Base-by-base conservation (phyloP, 1,284 basidiomycete genomes). In the Puccinia triticina region DNA sequence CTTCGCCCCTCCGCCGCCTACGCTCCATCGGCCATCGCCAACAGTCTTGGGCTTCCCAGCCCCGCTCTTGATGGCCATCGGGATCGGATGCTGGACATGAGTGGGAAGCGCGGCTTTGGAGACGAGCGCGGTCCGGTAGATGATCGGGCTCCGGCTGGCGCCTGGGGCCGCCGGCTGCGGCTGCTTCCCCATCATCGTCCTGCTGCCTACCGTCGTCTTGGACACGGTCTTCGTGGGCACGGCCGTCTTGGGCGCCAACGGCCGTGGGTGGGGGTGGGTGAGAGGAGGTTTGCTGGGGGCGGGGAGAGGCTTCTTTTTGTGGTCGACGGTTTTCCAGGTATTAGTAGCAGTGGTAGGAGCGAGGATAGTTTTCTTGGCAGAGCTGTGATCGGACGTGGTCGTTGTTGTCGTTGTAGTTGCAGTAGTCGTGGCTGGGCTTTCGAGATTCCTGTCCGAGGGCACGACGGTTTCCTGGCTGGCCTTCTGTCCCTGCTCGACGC, bases 401-500 rank as follows among this genome's bases (percentile, higher is more conserved):
- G 40, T 43, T 43, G 4, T 43, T 43, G 40, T 43, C 12, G 4
- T 43, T 43, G 40, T 43, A 7, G 40, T 43, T 12, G 40, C 12
- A n/a, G 23, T 46, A 1, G 64, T 43, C 4, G 66, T 69, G 7
- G 2, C 5, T 7, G 10, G 21, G 8, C 34, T 23, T n/a, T 69
- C 23, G 5, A 18, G 66, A 32, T 29, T 69, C n/a, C 37, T 43
- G 66, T 23, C 37, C 37, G 66, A 32, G 8, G 2, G 16, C 8
- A 23, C 16, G 2, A 32, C 16, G 66, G n/a, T 43, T 40, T 69
- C 66, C 26, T 69, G 66, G 26, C 66, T 69, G 18, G 37, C 37
- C 66, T 32, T 69, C 37, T 48, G 66, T 34, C 46, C 66, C 66
- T 48, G 43, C 66, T 69, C 66, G 1, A 69, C 66, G 40, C 43